phyloP scores from a whole-genome alignment of 1,139 yeast species.

The Torulaspora globosa region DNA sequence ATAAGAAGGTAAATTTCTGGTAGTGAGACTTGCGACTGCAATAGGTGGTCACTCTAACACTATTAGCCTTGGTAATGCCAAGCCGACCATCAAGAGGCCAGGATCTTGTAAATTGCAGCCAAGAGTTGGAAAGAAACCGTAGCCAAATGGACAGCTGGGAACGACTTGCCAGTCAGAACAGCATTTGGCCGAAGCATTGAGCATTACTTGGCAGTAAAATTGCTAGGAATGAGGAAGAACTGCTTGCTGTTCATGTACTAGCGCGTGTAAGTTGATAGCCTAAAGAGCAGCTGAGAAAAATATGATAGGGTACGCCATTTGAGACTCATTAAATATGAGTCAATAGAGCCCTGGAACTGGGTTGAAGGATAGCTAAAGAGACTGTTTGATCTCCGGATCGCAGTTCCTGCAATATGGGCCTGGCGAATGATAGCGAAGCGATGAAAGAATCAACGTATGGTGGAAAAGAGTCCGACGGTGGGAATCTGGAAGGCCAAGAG shows the following conservation, averaged over 20 bases:
- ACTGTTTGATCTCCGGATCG: background rate
- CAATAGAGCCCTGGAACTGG: background rate
- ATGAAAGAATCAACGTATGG: conserved; percentile 1
- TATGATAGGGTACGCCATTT: too few relatives aligned
- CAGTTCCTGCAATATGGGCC: background rate
- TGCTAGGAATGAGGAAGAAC: too few relatives aligned
- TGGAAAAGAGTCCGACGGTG: background rate
- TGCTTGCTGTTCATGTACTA: background rate
- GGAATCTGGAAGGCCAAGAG: background rate
- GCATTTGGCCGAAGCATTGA: background rate
- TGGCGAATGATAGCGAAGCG: background rate
- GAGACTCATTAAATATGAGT: background rate
- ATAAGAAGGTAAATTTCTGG: background rate
- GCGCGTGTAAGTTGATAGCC: background rate
- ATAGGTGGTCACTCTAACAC: too few relatives aligned
- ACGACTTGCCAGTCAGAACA: too few relatives aligned
- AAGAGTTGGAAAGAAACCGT: background rate
- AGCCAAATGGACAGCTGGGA: background rate
- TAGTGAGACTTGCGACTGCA: too few relatives aligned
- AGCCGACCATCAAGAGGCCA: background rate
- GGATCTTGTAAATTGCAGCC: background rate
- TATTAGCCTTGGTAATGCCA: background rate
- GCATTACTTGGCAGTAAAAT: background rate
- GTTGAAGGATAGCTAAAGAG: background rate
- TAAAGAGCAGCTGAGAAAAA: background rate